Conservation (phyloP, 768 basidiomycete species). For the Psilocybe cubensis region DNA sequence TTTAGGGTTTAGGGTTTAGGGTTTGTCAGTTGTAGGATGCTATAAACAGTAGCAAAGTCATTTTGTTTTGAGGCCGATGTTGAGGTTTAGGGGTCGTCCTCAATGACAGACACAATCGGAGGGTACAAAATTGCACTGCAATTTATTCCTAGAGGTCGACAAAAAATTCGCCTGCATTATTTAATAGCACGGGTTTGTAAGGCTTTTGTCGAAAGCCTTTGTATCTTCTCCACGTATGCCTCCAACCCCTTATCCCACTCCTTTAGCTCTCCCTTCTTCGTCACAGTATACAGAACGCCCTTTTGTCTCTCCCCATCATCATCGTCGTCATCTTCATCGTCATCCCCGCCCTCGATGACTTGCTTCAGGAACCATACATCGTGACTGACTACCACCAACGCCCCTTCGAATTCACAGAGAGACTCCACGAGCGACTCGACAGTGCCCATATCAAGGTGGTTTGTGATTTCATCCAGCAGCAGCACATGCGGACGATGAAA, state of each 20-base stretch:
- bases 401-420: slow-evolving; percentile 55
- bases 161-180: no score
- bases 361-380: slow-evolving; percentile 47
- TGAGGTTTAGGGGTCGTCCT: no score
- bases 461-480: slow-evolving; percentile 64
- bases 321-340: slow-evolving; percentile 26
- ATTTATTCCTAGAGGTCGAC: no score
- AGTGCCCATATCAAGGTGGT: slow-evolving; percentile 69
- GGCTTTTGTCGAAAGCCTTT: slow-evolving; percentile 11
- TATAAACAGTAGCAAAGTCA: no score
- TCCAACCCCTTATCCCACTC: slow-evolving; percentile 34
- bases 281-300: slow-evolving; percentile 33
- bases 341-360: slow-evolving; percentile 31
- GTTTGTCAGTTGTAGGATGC: no score
- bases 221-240: slow-evolving; percentile 32
- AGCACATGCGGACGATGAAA: slow-evolving; percentile 58
- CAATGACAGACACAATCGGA: no score
- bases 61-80: no score
- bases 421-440: slow-evolving; percentile 57
- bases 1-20: no score
- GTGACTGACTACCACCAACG: slow-evolving; percentile 66
- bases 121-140: no score
- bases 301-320: slow-evolving; percentile 18
- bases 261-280: slow-evolving; percentile 32
- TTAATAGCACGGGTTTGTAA: not conserved